Evolutionary conservation across 1,284 basidiomycete species (phyloP), one percentile per base, ranked within the genome.

Genomic region (Cutaneotrichosporon dermatis): DNA sequence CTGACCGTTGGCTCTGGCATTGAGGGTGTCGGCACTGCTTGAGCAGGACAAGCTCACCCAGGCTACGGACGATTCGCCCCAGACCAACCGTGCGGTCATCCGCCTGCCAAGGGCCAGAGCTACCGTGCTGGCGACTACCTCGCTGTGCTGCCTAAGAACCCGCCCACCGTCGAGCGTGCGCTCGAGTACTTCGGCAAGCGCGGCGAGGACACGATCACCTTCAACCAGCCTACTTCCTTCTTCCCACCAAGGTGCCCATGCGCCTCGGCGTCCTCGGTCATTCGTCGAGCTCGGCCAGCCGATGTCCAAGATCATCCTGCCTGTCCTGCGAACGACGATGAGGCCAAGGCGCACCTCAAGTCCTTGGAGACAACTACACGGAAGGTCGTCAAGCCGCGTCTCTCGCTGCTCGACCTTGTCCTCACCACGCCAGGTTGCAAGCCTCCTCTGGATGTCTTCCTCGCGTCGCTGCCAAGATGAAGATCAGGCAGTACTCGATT

Each of bases 121-220:
- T 80, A 79, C 61, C 70, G 77, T 50, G 75, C 81, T 6, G 82
- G 82, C 11, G 82, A 84, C 67, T 83, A 84, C 63, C 75, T 83
- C 25, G 79, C 80, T 0, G 79, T 83, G 16, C 58, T 68, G 7
- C 65, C 68, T 13, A 66, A 64, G 59, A 64, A 64, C 57, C 58
- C 61, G n/a, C 40, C 39, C 9, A 55, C 54, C 1, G 48, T 57
- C 8, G 55, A 60, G 9, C 58, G 62, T 15, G 62, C 25, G 1
- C 59, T 65, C 42, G 15, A 35, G 37, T 55, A 57, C 61, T 59
- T 60, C 51, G 50, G 55, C 39, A 54, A 61, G 50, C 40, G 55
- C 11, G 33, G 15, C 34, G 55, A 62, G 49, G 62, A 80, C 54
- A 58, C 50, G 45, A 41, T 64, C 37, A 45, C 52, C 15, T 55